phyloP scores from a whole-genome alignment of 441 rosid genomes.

The Theobroma grandiflorum region DNA sequence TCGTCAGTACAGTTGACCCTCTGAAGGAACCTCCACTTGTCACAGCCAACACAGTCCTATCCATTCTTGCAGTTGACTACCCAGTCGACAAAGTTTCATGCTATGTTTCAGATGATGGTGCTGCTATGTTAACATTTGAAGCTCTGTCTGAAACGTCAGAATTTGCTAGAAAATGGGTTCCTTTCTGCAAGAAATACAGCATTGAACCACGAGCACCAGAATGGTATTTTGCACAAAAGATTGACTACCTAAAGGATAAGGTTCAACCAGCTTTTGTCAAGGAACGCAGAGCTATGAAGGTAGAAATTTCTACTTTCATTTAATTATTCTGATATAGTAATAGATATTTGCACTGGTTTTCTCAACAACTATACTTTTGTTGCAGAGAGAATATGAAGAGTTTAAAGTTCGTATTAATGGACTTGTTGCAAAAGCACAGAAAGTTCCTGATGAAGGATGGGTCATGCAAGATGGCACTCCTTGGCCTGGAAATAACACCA shows the following conservation, averaged over 20 bases:
- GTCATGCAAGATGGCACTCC: conserved; percentile 99
- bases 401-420: conserved; percentile 88
- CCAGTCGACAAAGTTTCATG: conserved; percentile 98
- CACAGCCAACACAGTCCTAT: conserved; percentile 96
- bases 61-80: conserved; percentile 96
- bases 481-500: conserved; percentile 98
- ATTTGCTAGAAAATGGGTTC: conserved; percentile 98
- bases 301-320: conserved; percentile 24
- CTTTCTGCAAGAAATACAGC: conserved; percentile 84
- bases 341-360: conserved; percentile 20
- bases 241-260: conserved; percentile 96
- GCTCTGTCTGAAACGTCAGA: conserved; percentile 93
- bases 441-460: conserved; percentile 98
- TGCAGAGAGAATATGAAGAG: conserved; percentile 98
- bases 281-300: conserved; percentile 99
- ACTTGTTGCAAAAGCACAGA: conserved; percentile 89
- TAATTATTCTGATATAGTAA: background rate
- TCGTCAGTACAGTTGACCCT: conserved; percentile 98
- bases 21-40: conserved; percentile 98
- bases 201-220: conserved; percentile 99
- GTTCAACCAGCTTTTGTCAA: conserved; percentile 95
- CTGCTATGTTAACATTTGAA: conserved; percentile 96
- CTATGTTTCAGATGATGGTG: conserved; percentile 98
- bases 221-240: conserved; percentile 89
- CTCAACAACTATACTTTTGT: conserved; percentile 23